A percentile compares a stretch with the other conserved stretches of the same genome.
These are phyloP conservation scores for Colletotrichum limetticola DNA, from an alignment of 2,329 filamentous ascomycete species.

Conservation along the genomic window DNA sequence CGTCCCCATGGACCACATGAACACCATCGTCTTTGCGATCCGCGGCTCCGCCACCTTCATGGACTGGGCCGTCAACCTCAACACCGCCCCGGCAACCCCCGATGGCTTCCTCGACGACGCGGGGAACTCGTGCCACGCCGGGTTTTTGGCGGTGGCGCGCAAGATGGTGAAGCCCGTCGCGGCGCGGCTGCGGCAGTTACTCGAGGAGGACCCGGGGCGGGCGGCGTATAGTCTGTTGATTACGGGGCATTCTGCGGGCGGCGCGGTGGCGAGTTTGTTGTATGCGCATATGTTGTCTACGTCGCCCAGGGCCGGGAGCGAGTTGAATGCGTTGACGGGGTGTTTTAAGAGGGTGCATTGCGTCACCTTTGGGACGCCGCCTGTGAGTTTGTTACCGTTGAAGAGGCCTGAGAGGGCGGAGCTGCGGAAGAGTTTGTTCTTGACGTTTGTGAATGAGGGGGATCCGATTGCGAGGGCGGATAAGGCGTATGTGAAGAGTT, in stretches of 20 bases:
- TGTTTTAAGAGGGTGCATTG: slow-evolving; percentile 86
- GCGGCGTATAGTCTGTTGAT: slow-evolving; percentile 78
- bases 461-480: slow-evolving; percentile 84
- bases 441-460: slow-evolving; percentile 86
- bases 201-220: slow-evolving; percentile 77
- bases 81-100: slow-evolving; percentile 74
- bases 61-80: slow-evolving; percentile 89
- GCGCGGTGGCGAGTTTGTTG: slow-evolving; percentile 82
- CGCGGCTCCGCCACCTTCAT: slow-evolving; percentile 82
- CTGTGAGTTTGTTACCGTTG: slow-evolving; percentile 77
- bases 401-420: slow-evolving; percentile 62
- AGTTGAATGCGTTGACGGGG: slow-evolving; percentile 75
- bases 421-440: slow-evolving; percentile 76
- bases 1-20: slow-evolving; percentile 79
- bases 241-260: slow-evolving; percentile 88
- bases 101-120: slow-evolving; percentile 79
- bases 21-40: slow-evolving; percentile 85
- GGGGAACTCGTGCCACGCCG: slow-evolving; percentile 82
- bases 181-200: slow-evolving; percentile 72
- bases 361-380: slow-evolving; percentile 86
- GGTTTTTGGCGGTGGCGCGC: slow-evolving; percentile 80
- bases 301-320: slow-evolving; percentile 65
- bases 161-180: slow-evolving; percentile 82
- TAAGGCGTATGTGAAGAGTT: slow-evolving; percentile 76
- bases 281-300: slow-evolving; percentile 81